A percentile compares a stretch with the other conserved stretches of the same genome.
Evolutionary conservation across 495 filamentous ascomycete genomes (phyloP).

Genomic region (Geopyxis carbonaria): DNA sequence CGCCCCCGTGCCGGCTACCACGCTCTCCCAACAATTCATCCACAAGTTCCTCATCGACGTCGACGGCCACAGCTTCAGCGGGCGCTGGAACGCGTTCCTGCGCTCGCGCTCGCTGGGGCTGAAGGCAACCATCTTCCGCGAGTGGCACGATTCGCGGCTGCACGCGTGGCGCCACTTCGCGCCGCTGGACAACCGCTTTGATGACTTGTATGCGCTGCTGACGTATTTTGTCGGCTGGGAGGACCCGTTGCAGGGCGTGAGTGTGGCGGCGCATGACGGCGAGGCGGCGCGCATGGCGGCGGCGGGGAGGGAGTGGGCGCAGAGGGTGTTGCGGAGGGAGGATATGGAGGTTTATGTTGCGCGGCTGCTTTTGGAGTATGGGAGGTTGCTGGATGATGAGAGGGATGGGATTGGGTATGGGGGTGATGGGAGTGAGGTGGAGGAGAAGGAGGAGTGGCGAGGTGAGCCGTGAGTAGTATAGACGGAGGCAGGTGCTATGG

Average conservation of each 20-base stretch:
- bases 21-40: constrained; percentile 36
- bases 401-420: constrained; percentile 51
- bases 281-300: constrained; percentile 45
- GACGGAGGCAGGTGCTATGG: too few species aligned
- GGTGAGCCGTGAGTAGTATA: not conserved
- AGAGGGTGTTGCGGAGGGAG: constrained; percentile 47
- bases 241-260: constrained; percentile 17
- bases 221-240: constrained; percentile 45
- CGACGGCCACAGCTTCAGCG: constrained; percentile 57
- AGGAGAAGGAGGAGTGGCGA: constrained; percentile 7
- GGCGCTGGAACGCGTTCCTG: constrained; percentile 52
- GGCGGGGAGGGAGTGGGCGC: constrained; percentile 48
- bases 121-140: constrained; percentile 57
- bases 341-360: constrained; percentile 59
- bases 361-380: constrained; percentile 55
- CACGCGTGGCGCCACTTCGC: constrained; percentile 60
- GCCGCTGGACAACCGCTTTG: constrained; percentile 70
- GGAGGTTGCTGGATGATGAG: constrained; percentile 44
- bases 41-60: constrained; percentile 49
- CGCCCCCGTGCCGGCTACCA: constrained; percentile 4
- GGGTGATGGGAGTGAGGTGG: constrained; percentile 11
- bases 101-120: constrained; percentile 45
- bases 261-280: constrained; percentile 35
- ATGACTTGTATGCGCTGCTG: constrained; percentile 60
- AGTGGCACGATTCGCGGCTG: constrained; percentile 58